Percentiles rank a stretch among this genome's conserved stretches.
Evolutionary conservation across 495 filamentous ascomycete species (phyloP).

Genomic region (Tuber melanosporum): DNA sequence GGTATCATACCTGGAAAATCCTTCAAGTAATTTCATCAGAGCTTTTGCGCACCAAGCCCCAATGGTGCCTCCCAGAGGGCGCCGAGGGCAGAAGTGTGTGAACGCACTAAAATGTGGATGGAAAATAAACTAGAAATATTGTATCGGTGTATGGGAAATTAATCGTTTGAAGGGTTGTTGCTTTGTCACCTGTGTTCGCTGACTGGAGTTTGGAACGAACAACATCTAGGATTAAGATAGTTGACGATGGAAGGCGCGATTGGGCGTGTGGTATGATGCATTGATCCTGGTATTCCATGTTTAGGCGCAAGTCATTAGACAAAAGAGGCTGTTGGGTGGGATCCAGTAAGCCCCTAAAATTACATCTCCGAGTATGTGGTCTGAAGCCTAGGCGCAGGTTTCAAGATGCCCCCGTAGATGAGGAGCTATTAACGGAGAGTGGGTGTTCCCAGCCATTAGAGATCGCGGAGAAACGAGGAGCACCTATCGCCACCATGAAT

Average conservation of each 20-base stretch:
- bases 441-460: background rate
- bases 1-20: background rate
- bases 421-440: background rate
- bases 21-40: background rate
- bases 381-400: background rate
- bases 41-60: background rate
- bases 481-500: too few relatives aligned
- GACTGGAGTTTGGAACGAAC: background rate
- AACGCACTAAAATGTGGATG: background rate
- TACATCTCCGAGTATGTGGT: background rate
- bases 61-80: background rate
- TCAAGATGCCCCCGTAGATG: background rate
- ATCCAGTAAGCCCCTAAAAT: background rate
- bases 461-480: background rate
- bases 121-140: background rate
- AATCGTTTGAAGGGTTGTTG: background rate
- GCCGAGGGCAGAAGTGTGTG: background rate
- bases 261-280: background rate
- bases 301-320: background rate
- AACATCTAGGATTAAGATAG: background rate
- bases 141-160: background rate
- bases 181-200: background rate
- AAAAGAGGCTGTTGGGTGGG: background rate
- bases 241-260: background rate
- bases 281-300: background rate